These are phyloP conservation scores for Austroboletus novae-zelandiae DNA, from an alignment of 1,284 basidiomycete genomes.

Conservation along the genomic window DNA sequence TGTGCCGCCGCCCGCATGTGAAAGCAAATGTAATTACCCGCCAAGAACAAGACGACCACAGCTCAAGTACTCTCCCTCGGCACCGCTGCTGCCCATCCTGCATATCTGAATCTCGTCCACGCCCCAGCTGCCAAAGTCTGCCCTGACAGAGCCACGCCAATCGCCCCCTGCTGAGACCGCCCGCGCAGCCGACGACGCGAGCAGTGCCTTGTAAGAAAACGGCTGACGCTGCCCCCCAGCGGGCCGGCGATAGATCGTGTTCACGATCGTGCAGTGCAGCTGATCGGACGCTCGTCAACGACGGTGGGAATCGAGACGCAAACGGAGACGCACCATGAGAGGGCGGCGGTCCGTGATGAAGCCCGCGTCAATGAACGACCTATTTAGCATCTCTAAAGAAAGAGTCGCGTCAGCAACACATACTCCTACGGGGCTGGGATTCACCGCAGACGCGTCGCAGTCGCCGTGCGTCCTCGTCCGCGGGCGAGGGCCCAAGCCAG, in stretches of 20 bases:
- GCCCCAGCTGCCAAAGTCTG: constrained; percentile 30
- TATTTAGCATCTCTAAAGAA: constrained; percentile 25
- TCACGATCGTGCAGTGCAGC: constrained; percentile 70
- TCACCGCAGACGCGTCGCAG: constrained; percentile 43
- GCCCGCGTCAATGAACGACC: constrained; percentile 50
- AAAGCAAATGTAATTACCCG: neutral
- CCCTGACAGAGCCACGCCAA: constrained; percentile 16
- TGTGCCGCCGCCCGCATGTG: constrained; percentile 22
- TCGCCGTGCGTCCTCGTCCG: constrained; percentile 24
- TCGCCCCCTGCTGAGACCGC: constrained; percentile 5
- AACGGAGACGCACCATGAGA: constrained; percentile 48
- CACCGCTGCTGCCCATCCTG: constrained; percentile 35
- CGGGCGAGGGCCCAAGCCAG: constrained; percentile 46
- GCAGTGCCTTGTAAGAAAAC: constrained; percentile 49
- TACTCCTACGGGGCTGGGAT: constrained; percentile 12
- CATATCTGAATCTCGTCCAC: constrained; percentile 35
- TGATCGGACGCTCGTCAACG: constrained; percentile 22
- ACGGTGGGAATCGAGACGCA: neutral
- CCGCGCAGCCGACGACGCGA: constrained; percentile 31
- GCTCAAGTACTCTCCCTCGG: constrained; percentile 33
- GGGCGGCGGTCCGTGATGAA: constrained; percentile 52
- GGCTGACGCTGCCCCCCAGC: constrained; percentile 34
- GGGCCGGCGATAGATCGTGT: constrained; percentile 56
- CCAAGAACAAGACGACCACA: constrained; percentile 25
- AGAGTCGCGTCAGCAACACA: constrained; percentile 39